Conservation (phyloP, 495 filamentous ascomycete species). For the Aspergillus heteromorphus region DNA sequence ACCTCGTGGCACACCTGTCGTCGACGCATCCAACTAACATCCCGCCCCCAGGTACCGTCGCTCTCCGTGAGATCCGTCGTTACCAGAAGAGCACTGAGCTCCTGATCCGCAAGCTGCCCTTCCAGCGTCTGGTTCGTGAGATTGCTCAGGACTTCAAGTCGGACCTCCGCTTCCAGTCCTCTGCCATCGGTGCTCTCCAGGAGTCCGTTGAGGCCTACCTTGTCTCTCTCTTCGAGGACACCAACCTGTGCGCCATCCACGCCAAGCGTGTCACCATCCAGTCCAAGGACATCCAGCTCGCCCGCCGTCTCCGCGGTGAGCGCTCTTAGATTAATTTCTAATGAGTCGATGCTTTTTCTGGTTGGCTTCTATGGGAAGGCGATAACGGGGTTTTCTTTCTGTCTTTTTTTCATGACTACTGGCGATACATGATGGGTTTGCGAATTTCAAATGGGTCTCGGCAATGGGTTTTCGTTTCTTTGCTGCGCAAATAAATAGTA, state of each 20-base stretch:
- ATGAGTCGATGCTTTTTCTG: conserved; percentile 28
- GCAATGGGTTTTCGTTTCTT: conserved; percentile 35
- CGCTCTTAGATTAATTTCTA: conserved; percentile 56
- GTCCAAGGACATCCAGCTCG: conserved; percentile 95
- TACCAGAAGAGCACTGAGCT: conserved; percentile 99
- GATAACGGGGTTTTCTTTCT: conserved; percentile 43
- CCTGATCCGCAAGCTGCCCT: conserved; percentile 99
- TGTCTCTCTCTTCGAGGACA: conserved; percentile 99
- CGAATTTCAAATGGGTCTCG: conserved; percentile 43
- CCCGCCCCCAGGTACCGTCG: conserved; percentile 74
- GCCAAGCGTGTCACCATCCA: conserved; percentile 99
- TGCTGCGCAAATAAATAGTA: conserved; percentile 35
- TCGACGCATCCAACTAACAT: conserved; percentile 25
- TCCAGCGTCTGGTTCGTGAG: conserved; percentile 99
- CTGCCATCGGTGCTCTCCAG: conserved; percentile 98
- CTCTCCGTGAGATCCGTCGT: conserved; percentile 99
- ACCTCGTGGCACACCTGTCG: conserved; percentile 2
- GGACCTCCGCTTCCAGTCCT: conserved; percentile 99
- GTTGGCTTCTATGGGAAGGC: conserved; percentile 41
- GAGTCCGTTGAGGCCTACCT: conserved; percentile 99
- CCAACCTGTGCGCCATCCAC: conserved; percentile 99
- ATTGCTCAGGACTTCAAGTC: conserved; percentile 99
- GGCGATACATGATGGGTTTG: conserved; percentile 48
- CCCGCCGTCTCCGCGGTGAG: conserved; percentile 94
- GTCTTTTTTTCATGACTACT: conserved; percentile 44